These are phyloP conservation scores for Ogataea sp. DNA, from an alignment of 805 yeast species.

Conservation along the genomic window DNA sequence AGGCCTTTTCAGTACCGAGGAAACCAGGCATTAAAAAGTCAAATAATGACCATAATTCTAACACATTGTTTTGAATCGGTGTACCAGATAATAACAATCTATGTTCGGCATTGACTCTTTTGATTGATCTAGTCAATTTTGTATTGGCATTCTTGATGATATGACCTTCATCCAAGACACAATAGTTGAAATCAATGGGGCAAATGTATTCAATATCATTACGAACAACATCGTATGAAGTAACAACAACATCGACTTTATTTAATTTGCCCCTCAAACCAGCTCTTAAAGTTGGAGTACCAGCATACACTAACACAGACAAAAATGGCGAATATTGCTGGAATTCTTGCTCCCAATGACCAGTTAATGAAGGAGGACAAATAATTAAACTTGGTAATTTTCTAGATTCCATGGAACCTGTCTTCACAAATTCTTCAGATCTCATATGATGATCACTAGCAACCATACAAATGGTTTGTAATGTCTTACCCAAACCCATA, in stretches of 20 bases:
- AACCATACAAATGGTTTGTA: conserved; percentile 94
- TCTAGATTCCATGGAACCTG: conserved; percentile 57
- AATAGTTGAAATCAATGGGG: conserved; percentile 71
- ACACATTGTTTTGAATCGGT: conserved; percentile 94
- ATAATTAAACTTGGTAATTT: conserved; percentile 78
- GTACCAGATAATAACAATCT: conserved; percentile 91
- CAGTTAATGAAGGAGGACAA: conserved; percentile 96
- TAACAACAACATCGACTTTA: conserved; percentile 76
- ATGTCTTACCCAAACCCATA: conserved; percentile 97
- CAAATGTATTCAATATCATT: conserved; percentile 70
- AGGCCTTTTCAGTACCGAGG: conserved; percentile 87
- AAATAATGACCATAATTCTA: conserved; percentile 95
- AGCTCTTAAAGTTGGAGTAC: conserved; percentile 73
- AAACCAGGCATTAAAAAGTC: conserved; percentile 99
- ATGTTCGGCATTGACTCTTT: conserved; percentile 76
- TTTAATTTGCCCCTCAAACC: conserved; percentile 44
- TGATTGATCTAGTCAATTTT: conserved; percentile 83
- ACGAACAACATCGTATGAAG: conserved; percentile 94
- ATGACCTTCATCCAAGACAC: conserved; percentile 97
- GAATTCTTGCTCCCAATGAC: conserved; percentile 98
- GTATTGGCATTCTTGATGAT: conserved; percentile 89
- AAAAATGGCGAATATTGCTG: conserved; percentile 84
- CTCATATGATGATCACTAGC: conserved; percentile 92
- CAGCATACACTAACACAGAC: conserved; percentile 80
- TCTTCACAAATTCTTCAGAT: conserved; percentile 54